Percentiles rank a stretch among this genome's conserved stretches.
phyloP scores from a whole-genome alignment of 75 land plant species.

The Pinus taeda region DNA sequence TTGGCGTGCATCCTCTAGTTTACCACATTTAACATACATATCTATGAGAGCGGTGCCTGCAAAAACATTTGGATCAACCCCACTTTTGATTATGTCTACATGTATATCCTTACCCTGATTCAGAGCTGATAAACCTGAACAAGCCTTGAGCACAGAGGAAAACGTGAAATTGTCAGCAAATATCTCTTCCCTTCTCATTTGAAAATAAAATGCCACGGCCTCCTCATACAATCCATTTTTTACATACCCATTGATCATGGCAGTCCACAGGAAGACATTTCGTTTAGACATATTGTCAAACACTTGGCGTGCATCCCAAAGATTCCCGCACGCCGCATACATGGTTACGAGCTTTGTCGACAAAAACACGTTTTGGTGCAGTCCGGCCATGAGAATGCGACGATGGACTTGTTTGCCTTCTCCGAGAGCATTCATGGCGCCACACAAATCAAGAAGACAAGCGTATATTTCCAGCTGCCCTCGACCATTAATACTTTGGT shows the following conservation, averaged over 20 bases:
- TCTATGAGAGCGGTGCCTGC: constrained; percentile 34
- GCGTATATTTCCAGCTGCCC: too few relatives aligned
- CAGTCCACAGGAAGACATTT: background rate
- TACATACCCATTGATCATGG: background rate
- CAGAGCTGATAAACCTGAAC: constrained; percentile 18
- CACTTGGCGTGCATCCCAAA: background rate
- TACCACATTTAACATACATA: constrained; percentile 32
- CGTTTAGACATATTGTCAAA: background rate
- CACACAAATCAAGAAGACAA: too few relatives aligned
- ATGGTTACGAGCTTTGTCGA: background rate
- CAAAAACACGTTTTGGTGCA: background rate
- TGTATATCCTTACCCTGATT: constrained; percentile 22
- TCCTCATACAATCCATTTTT: constrained; percentile 2
- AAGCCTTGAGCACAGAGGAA: constrained; percentile 26
- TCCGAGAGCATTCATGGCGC: too few relatives aligned
- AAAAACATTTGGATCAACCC: constrained; percentile 27
- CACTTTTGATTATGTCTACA: constrained; percentile 16
- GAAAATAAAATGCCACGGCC: constrained; percentile 15
- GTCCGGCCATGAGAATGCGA: background rate
- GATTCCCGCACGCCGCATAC: background rate
- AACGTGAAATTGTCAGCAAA: constrained; percentile 20
- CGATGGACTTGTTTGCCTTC: background rate
- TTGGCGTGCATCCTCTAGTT: constrained; percentile 19
- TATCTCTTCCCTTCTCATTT: constrained; percentile 11
- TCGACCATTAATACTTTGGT: too few relatives aligned